A percentile compares a stretch with the other conserved stretches of the same genome.
Conservation (phyloP, 495 filamentous ascomycete genomes). For the Aspergillus hancockii region DNA sequence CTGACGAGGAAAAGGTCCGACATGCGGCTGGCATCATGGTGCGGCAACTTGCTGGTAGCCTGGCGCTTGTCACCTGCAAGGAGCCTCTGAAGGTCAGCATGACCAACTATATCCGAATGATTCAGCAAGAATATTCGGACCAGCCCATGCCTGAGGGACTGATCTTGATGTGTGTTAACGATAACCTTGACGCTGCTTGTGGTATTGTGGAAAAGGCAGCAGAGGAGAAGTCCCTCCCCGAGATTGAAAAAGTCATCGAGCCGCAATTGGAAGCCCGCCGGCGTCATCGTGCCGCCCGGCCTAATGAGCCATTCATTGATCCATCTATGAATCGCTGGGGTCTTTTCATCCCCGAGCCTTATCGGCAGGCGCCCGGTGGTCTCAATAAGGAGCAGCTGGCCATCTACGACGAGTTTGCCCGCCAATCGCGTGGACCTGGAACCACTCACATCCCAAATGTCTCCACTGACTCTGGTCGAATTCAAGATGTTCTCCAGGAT, state of each 20-base stretch:
- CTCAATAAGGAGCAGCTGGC: slow-evolving; percentile 90
- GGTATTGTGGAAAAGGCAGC: slow-evolving; percentile 90
- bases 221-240: slow-evolving; percentile 85
- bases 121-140: slow-evolving; percentile 64
- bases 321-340: slow-evolving; percentile 80
- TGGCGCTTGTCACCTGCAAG: slow-evolving; percentile 96
- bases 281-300: slow-evolving; percentile 66
- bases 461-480: slow-evolving; percentile 59
- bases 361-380: slow-evolving; percentile 75
- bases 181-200: slow-evolving; percentile 92
- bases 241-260: slow-evolving; percentile 91
- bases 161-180: slow-evolving; percentile 97
- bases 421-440: slow-evolving; percentile 65
- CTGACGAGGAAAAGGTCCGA: slow-evolving; percentile 81
- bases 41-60: slow-evolving; percentile 84
- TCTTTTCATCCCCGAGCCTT: slow-evolving; percentile 85
- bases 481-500: slow-evolving; percentile 80
- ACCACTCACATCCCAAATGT: slow-evolving; percentile 55
- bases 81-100: slow-evolving; percentile 95
- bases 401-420: slow-evolving; percentile 93
- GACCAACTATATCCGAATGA: slow-evolving; percentile 90
- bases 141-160: slow-evolving; percentile 81
- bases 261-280: slow-evolving; percentile 70
- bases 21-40: slow-evolving; percentile 88
- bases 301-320: slow-evolving; percentile 82